A percentile compares a stretch with the other conserved stretches of the same genome.
These are phyloP conservation scores for Gentiana macrophylla DNA, from an alignment of 257 asterid genomes.

Conservation along the genomic window DNA sequence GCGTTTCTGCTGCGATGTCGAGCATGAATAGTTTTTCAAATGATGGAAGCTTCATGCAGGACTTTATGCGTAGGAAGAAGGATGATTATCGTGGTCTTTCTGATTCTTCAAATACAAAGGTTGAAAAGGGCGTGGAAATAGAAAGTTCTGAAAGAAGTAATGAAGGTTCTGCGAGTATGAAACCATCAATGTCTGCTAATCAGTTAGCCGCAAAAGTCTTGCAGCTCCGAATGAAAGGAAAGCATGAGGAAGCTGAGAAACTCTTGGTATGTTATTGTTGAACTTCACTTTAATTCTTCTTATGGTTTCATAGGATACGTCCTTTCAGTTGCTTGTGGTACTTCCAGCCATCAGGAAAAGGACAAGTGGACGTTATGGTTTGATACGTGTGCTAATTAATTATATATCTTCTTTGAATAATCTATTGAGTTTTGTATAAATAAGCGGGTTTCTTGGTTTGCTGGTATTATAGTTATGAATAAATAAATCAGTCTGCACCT, in stretches of 20 bases:
- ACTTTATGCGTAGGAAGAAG: constrained; percentile 25
- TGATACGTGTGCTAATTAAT: neutral
- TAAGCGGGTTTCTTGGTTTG: too few relatives aligned
- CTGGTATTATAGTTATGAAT: too few relatives aligned
- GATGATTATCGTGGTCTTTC: constrained; percentile 19
- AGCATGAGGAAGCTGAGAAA: constrained; percentile 80
- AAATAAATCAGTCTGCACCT: too few relatives aligned
- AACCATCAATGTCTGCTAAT: constrained; percentile 59
- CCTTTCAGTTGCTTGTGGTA: neutral
- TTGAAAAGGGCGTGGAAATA: constrained; percentile 23
- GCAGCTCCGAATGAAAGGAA: constrained; percentile 95
- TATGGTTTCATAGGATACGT: neutral
- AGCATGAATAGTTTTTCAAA: constrained; percentile 55
- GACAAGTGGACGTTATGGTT: neutral
- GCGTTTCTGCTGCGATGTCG: constrained; percentile 68
- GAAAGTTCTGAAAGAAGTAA: constrained; percentile 15
- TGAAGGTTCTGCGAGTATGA: constrained; percentile 29
- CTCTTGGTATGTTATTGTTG: constrained; percentile 39
- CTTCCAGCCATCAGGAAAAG: neutral
- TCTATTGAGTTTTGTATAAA: too few relatives aligned
- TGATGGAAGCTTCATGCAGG: constrained; percentile 72
- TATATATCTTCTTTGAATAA: neutral
- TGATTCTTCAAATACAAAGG: constrained; percentile 20
- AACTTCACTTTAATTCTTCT: neutral
- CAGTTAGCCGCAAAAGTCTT: constrained; percentile 92